Evolutionary conservation across 495 filamentous ascomycete genomes (phyloP), one percentile per base, ranked within the genome.

Genomic region (Daldinia caldariorum): DNA sequence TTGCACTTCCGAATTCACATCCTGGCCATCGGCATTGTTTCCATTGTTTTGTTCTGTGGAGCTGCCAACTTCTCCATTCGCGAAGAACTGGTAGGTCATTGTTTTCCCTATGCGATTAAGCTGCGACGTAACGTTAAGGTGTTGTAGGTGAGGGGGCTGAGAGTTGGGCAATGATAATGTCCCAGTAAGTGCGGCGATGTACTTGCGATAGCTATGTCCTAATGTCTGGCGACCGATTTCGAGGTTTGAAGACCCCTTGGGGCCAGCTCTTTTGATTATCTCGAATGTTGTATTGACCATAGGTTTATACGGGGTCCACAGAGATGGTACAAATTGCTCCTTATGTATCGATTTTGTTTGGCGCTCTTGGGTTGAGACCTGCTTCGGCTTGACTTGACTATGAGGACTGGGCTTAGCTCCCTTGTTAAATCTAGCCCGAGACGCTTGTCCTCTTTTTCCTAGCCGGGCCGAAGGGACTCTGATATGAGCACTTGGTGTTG

Each of bases 251-350:
- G 80, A 79, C 4, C 83, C 83, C 18, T 69, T 63, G 6, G 74
- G 58, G 8, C 81, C 80, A 18, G 81, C 78, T 38, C 78, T 76
- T 37, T 78, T 75, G 43, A 83, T 78, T 37, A 82, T 80, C 55
- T 84, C 81, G 32, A 82, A 81, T 26, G 80, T 72, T 6, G 75
- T 79, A 43, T 81, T 79, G 2, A 76, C 73, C 29, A 85, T 71
- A 0, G 81, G 82, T 41, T 82, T 81, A 58, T 85, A 78, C 3
- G 81, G 78, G 39, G 69, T 75, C 83, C 83, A 85, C 14, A 77
- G 34, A 10, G 54, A 64, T 31, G 53, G 20, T 20, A 20, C 45
- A n/a, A 39, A 39, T 22, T 62, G 50, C 10, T 66, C 70, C 20
- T 67, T 53, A 20, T 43, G 29, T 6, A n/a, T 14, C 2, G 14